Base-by-base conservation (phyloP, 139 green algal genomes). In the Tetraselmis striata region DNA sequence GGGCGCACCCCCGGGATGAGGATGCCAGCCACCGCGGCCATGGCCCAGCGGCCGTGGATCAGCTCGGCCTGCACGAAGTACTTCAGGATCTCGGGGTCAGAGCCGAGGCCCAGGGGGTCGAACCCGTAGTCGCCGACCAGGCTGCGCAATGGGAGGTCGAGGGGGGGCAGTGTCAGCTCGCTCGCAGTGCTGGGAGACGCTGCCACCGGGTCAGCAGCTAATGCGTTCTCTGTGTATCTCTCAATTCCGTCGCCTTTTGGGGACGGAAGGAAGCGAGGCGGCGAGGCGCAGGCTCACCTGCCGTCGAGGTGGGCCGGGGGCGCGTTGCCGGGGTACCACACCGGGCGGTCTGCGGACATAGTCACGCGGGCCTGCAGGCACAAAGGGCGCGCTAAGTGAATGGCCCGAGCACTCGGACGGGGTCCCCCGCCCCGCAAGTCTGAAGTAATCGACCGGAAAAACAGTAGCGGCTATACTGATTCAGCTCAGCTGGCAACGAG, bases 81-180 rank as follows among this genome's bases (percentile, higher is more conserved):
- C 59, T 79, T 82, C 79, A 90, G 84, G 31, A 89, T 76, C 78
- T 92, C 89, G 26, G 88, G 85, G 32, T 88, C 80, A 26, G 87
- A 89, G 76, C 90, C 93, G n/a, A 99, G 90, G 26, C 87, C 87
- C n/a, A 99, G 88, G 27, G 96, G 96, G 88, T 99, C 96, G 84
- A 98, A 99, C 26, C 95, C 95, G 45, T 91, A 95, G 89, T 93
- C 84, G 76, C 87, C 89, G 18, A 86, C 87, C 80, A 90, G 59
- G 79, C 74, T 77, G 31, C 77, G 29, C 26, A 74, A 74, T 31
- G 27, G 67, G 29, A 31, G 81, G 25, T n/a, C 2, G 79, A 0
- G 83, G 78, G 22, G 80, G 79, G 79, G 79, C 75, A 26, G 76
- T 83, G 24, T 83, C 5, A 67, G 18, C 5, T 67, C 18, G 5